These are phyloP conservation scores for Neltuma alba DNA, from an alignment of 306 rosid species.

Conservation along the genomic window DNA sequence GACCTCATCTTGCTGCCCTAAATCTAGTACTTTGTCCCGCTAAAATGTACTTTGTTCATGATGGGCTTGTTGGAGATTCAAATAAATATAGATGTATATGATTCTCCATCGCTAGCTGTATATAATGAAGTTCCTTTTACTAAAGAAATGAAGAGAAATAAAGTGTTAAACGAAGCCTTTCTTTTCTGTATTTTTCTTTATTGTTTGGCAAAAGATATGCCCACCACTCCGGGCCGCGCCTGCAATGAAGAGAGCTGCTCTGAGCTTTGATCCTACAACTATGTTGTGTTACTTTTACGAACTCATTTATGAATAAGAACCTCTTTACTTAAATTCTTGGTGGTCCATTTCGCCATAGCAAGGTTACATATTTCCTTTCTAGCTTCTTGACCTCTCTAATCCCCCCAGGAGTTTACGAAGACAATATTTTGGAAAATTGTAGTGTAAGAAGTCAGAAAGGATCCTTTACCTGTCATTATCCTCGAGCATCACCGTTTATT, in stretches of 20 bases:
- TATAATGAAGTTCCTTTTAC: not conserved
- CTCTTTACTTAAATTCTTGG: not conserved
- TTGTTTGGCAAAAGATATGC: constrained; percentile 92
- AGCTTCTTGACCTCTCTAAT: not conserved
- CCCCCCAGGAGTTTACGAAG: not conserved
- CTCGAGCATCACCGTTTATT: not conserved
- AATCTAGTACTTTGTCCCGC: constrained; percentile 42
- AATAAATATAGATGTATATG: constrained; percentile 31
- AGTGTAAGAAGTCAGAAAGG: not conserved
- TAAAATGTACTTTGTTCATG: constrained; percentile 39
- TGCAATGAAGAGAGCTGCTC: constrained; percentile 63
- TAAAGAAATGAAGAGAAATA: constrained; percentile 8
- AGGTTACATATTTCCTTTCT: not conserved
- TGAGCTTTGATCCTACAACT: not conserved
- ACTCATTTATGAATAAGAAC: not conserved
- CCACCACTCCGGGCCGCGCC: constrained; percentile 69
- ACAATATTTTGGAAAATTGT: not conserved
- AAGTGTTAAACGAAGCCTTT: not conserved
- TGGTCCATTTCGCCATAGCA: not conserved
- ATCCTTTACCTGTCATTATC: not conserved
- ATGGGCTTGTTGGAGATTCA: not conserved
- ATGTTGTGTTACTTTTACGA: not conserved
- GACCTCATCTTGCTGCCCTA: constrained; percentile 52
- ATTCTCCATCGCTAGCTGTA: constrained; percentile 22
- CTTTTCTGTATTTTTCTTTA: constrained; percentile 51